phyloP scores from a whole-genome alignment of 176 grass and related monocot species.

The Luzula sylvatica region DNA sequence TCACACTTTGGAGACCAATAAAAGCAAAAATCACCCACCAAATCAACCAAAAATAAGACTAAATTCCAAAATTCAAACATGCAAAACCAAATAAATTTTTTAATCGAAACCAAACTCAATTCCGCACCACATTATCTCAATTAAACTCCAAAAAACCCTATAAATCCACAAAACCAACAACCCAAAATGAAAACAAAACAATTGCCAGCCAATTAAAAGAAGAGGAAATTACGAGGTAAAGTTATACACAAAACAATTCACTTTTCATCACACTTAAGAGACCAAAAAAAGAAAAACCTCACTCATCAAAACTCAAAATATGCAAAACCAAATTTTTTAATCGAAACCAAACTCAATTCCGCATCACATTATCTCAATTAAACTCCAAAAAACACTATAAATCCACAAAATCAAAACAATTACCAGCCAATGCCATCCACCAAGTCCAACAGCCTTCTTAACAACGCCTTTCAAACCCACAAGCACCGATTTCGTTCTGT shows the following conservation, averaged over 20 bases:
- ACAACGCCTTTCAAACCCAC: conserved; percentile 62
- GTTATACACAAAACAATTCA: too few species aligned
- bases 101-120: too few species aligned
- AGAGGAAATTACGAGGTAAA: too few species aligned
- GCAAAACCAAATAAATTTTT: too few species aligned
- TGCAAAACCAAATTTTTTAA: neutral
- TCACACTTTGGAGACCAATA: too few species aligned
- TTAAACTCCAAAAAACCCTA: too few species aligned
- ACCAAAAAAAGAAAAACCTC: neutral
- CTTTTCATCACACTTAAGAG: neutral
- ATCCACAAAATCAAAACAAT: neutral
- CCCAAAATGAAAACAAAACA: neutral
- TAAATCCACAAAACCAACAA: too few species aligned
- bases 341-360: neutral
- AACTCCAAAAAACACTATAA: neutral
- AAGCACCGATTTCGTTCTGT: conserved; percentile 70
- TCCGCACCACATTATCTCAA: too few species aligned
- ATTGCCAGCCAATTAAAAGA: neutral
- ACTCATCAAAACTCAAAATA: neutral
- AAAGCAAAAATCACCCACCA: too few species aligned
- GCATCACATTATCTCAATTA: neutral
- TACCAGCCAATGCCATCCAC: conserved; percentile 89
- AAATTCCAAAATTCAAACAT: too few species aligned
- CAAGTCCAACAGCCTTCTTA: conserved; percentile 71
- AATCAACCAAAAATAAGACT: too few species aligned